Conservation (phyloP, 345 rosid species). For the Camelina neglecta region DNA sequence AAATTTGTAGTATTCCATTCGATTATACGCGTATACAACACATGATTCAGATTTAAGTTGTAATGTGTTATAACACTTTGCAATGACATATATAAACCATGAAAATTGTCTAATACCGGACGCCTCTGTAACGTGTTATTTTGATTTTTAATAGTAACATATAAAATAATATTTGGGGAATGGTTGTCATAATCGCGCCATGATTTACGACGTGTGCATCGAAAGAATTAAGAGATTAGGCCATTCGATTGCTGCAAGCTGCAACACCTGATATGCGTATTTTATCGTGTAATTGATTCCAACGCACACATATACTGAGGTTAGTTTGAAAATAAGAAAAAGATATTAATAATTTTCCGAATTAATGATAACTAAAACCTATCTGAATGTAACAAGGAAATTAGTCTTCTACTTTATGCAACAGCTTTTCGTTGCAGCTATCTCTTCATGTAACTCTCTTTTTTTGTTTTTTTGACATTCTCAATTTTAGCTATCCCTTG, state of each 20-base stretch:
- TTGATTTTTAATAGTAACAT: too few relatives aligned
- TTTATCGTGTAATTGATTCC: background rate
- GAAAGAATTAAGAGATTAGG: background rate
- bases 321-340: background rate
- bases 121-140: background rate
- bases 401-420: background rate
- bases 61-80: too few relatives aligned
- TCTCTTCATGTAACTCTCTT: too few relatives aligned
- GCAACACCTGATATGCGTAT: constrained; percentile 11
- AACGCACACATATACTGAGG: background rate
- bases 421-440: too few relatives aligned
- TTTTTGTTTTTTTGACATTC: too few relatives aligned
- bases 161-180: background rate
- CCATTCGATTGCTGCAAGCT: constrained; percentile 8
- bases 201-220: constrained; percentile 20
- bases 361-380: too few relatives aligned
- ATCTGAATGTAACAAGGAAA: background rate
- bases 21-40: background rate
- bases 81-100: too few relatives aligned
- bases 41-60: background rate
- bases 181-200: background rate
- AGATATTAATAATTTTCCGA: background rate
- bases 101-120: too few relatives aligned
- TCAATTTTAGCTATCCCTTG: too few relatives aligned
- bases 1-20: background rate